phyloP scores from a whole-genome alignment of 129 eudicot genomes.

The Helianthus tuberosus region DNA sequence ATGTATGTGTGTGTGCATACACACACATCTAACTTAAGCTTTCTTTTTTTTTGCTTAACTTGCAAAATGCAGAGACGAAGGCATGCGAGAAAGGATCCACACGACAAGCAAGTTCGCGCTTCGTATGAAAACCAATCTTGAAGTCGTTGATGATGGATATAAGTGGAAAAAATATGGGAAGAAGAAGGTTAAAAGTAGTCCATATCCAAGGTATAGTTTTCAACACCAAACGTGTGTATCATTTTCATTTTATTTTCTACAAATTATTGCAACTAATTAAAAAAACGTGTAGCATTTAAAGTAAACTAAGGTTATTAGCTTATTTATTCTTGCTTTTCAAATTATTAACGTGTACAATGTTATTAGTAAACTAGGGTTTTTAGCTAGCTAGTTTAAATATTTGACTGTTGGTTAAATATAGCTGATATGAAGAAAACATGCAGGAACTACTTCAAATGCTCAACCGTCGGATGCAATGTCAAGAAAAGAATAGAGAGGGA shows the following conservation, averaged over 20 bases:
- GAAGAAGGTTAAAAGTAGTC: conserved; percentile 44
- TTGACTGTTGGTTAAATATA: background rate
- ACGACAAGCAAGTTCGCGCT: conserved; percentile 34
- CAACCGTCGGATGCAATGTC: conserved; percentile 43
- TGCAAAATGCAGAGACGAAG: conserved; percentile 21
- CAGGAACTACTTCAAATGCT: conserved; percentile 52
- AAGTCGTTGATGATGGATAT: conserved; percentile 22
- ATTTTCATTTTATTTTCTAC: too few species aligned
- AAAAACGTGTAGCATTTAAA: too few species aligned
- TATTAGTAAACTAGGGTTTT: background rate
- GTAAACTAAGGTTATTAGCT: too few species aligned
- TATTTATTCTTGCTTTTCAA: background rate
- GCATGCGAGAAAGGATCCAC: conserved; percentile 17
- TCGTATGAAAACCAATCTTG: conserved; percentile 40
- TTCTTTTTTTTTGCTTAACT: background rate
- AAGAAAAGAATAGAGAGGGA: conserved; percentile 53
- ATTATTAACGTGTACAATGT: background rate
- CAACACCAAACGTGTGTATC: background rate
- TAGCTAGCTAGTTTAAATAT: background rate
- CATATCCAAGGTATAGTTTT: conserved; percentile 43
- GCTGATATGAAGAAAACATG: conserved; percentile 22
- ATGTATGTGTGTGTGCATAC: too few species aligned
- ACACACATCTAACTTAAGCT: background rate
- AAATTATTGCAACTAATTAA: too few species aligned
- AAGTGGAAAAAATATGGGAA: conserved; percentile 36